Evolutionary conservation across 2,329 filamentous ascomycete species (phyloP).

Genomic region (Paradendryphiella salina): DNA sequence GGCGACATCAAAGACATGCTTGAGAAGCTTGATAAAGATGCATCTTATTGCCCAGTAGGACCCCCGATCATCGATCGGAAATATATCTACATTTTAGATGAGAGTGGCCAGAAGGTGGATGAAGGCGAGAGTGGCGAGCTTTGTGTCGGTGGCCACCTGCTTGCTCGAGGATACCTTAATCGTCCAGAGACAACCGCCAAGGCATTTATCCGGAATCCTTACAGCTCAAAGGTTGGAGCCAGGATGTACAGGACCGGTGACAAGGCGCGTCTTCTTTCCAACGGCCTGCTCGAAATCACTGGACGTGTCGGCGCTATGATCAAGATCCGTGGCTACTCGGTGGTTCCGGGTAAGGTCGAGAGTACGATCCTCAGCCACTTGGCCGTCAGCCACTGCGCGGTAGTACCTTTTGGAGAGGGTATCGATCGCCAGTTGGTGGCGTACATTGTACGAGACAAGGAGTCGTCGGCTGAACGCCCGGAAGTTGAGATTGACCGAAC

Average conservation of each 20-base stretch:
- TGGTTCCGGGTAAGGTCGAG: conserved; percentile 76
- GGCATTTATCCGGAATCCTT: conserved; percentile 69
- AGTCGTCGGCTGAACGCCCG: conserved; percentile 61
- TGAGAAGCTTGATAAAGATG: conserved; percentile 57
- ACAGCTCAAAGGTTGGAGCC: conserved; percentile 61
- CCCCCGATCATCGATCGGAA: conserved; percentile 65
- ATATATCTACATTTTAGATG: conserved; percentile 73
- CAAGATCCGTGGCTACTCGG: conserved; percentile 76
- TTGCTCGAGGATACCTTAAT: conserved; percentile 78
- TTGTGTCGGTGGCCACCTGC: conserved; percentile 71
- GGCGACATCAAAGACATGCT: conserved; percentile 73
- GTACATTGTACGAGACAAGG: conserved; percentile 71
- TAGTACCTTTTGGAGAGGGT: conserved; percentile 74
- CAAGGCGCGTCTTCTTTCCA: conserved; percentile 67
- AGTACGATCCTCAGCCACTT: conserved; percentile 70
- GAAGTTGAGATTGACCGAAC: conserved; percentile 68
- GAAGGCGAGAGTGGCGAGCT: conserved; percentile 70
- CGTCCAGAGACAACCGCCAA: conserved; percentile 76
- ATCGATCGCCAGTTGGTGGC: conserved; percentile 75
- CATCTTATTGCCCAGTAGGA: conserved; percentile 73
- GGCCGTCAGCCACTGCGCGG: conserved; percentile 71
- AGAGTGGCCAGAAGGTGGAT: conserved; percentile 65
- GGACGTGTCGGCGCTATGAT: conserved; percentile 79
- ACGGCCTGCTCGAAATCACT: conserved; percentile 72
- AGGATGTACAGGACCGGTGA: conserved; percentile 78